phyloP scores from a whole-genome alignment of 495 filamentous ascomycete species.

The Aspergillus olivimuriae region DNA sequence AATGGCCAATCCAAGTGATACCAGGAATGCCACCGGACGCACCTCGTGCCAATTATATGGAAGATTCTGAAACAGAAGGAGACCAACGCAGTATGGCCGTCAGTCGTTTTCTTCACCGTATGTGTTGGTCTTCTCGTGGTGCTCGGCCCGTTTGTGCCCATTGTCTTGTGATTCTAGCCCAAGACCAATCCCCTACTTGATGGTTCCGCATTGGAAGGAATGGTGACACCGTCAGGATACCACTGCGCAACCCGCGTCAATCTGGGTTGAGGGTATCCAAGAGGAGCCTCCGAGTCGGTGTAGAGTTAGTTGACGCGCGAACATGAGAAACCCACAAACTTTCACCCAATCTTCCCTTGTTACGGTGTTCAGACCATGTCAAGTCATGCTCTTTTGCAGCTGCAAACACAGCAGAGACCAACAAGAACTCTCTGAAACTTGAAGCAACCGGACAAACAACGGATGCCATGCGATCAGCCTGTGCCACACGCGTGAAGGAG shows the following conservation, averaged over 20 bases:
- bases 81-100: conserved; percentile 4
- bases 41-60: conserved; percentile 11
- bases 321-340: no score
- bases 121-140: conserved; percentile 13
- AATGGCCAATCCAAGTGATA: conserved; percentile 11
- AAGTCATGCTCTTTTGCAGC: conserved; percentile 9
- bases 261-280: conserved; percentile 10
- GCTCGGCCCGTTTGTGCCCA: conserved; percentile 14
- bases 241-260: conserved; percentile 16
- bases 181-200: conserved; percentile 14
- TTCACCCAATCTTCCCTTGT: no score
- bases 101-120: conserved; percentile 12
- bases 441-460: conserved; percentile 15
- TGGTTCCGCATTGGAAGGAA: conserved; percentile 9
- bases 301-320: background rate
- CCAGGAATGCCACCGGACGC: conserved; percentile 13
- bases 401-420: conserved; percentile 16
- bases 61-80: conserved; percentile 5
- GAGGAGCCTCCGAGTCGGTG: background rate
- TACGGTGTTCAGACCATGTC: no score
- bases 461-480: conserved; percentile 18
- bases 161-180: conserved; percentile 17
- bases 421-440: no score
- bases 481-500: conserved; percentile 13
- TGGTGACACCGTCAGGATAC: conserved; percentile 21